Base-by-base conservation (phyloP, 2,329 filamentous ascomycete species). In the Ceratocystis alfenasii region DNA sequence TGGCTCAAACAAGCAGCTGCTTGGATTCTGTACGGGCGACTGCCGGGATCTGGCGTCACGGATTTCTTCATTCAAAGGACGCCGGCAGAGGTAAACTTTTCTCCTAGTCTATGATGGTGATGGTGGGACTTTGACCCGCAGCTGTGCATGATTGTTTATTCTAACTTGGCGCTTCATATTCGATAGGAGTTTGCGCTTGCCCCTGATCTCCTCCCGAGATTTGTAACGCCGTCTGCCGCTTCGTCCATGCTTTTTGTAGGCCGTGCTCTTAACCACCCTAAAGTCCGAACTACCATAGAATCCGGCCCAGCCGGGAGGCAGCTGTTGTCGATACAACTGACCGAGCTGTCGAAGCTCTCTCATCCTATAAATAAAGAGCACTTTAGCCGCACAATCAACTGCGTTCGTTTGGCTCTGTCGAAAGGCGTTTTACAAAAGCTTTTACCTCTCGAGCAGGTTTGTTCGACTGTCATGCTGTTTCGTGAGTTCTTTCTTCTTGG, bases 1-100 rank as follows among this genome's bases (percentile, higher is more conserved):
- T 99, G 94, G 94, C 78, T 97, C 72, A 89, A 90, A 74, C 91
- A 96, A 72, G 81, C 95, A 10, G 89, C 90, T 3, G 88, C 89
- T 30, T 99, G 93, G 93, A 81, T 97, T 7, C 76, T 97, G 15
- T 95, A 96, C 74, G 94, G 94, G 4, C 85, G 88, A 63, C 76
- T 96, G 66, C 92, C 93, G 0, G 82, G 81, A 15, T 86, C 89
- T 73, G 90, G 90, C 2, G 82, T 81, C 4, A 81, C 83, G 75
- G 66, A 67, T 41, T 97, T 97, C 73, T 96, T 96, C 73, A 84
- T 97, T 41, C 81, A 28, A 76, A 78, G 70, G 78, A 77, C 64
- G 4, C 41, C 48, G n/a, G 67, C 70, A 75, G 45, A 66, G 46
- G 53, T 65, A 50, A 8, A 22, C 46, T 8, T 50, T 63, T 55